These are phyloP conservation scores for Manihot esculenta DNA, from an alignment of 441 rosid genomes.

Conservation along the genomic window DNA sequence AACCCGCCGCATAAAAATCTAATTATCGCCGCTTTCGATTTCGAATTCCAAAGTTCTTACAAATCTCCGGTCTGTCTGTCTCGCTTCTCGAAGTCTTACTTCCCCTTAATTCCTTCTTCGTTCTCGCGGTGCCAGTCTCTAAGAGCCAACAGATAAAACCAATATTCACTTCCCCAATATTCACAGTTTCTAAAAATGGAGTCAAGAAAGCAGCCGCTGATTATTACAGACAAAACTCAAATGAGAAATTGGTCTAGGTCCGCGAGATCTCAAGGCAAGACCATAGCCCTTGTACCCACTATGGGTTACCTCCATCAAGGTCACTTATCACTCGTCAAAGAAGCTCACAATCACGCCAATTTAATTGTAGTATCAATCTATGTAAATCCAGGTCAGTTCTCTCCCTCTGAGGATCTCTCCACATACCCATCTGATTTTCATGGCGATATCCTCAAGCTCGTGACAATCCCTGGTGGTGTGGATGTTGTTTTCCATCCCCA, in stretches of 20 bases:
- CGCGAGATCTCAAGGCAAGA: conserved; percentile 58
- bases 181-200: conserved; percentile 29
- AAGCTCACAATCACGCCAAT: conserved; percentile 51
- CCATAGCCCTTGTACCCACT: conserved; percentile 71
- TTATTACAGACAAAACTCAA: conserved; percentile 54
- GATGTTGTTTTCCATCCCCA: conserved; percentile 68
- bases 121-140: background rate
- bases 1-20: background rate
- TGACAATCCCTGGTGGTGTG: conserved; percentile 51
- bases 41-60: background rate
- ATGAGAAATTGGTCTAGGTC: conserved; percentile 88
- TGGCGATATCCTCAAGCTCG: conserved; percentile 68
- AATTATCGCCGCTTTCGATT: background rate
- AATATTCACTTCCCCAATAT: background rate
- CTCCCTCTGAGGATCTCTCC: conserved; percentile 83
- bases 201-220: conserved; percentile 36
- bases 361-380: conserved; percentile 76
- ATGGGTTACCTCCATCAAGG: conserved; percentile 95
- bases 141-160: background rate
- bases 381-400: conserved; percentile 94
- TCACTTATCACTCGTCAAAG: conserved; percentile 69
- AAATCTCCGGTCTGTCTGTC: background rate
- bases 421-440: conserved; percentile 90
- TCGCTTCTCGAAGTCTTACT: too few species aligned
- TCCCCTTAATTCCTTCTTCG: background rate